Evolutionary conservation across 805 yeast species (phyloP).

Genomic region (Saccharomycopsis lassenensis): DNA sequence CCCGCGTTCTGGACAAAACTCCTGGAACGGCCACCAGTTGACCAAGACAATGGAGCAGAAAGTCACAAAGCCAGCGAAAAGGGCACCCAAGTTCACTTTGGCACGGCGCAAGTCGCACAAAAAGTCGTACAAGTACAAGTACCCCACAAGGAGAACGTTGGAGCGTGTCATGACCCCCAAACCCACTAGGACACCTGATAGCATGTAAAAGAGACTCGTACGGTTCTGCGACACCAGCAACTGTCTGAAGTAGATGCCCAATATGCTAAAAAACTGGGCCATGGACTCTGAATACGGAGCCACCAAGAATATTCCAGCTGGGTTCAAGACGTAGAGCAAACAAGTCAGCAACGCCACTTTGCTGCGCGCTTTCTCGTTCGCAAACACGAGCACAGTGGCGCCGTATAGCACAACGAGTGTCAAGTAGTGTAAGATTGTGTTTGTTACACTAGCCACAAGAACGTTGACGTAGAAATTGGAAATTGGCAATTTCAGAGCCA

Average conservation of each 20-base stretch:
- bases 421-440: conserved; percentile 42
- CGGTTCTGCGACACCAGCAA: conserved; percentile 16
- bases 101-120: conserved; percentile 17
- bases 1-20: conserved; percentile 60
- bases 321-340: conserved; percentile 46
- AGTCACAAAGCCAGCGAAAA: conserved; percentile 48
- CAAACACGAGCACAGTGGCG: conserved; percentile 33
- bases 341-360: conserved; percentile 29
- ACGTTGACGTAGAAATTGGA: conserved; percentile 34
- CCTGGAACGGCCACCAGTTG: conserved; percentile 41
- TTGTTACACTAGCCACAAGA: conserved; percentile 35
- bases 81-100: conserved; percentile 19
- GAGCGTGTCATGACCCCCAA: conserved; percentile 57
- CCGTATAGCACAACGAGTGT: conserved; percentile 38
- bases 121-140: conserved; percentile 51
- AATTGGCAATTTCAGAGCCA: conserved; percentile 6
- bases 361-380: conserved; percentile 25
- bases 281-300: conserved; percentile 69
- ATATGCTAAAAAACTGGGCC: conserved; percentile 49
- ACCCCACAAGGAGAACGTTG: conserved; percentile 66
- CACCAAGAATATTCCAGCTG: conserved; percentile 71
- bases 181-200: conserved; percentile 44
- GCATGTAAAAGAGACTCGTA: conserved; percentile 20
- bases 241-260: conserved; percentile 41
- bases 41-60: conserved; percentile 34